phyloP scores from a whole-genome alignment of 495 filamentous ascomycete genomes.

The Lindgomyces ingoldianus region DNA sequence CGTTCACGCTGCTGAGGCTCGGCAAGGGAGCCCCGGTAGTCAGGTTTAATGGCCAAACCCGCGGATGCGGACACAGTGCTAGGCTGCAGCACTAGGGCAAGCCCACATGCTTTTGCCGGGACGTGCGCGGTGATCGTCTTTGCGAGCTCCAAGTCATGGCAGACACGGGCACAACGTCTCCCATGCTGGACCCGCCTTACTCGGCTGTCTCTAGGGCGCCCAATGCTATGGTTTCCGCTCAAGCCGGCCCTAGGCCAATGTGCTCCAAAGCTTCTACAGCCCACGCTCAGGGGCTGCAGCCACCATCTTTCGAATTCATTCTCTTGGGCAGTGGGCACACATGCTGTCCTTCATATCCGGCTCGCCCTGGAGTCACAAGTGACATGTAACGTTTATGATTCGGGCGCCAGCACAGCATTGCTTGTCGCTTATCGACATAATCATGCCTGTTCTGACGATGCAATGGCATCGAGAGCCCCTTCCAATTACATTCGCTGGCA shows the following conservation, averaged over 20 bases:
- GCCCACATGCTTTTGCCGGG: slow-evolving; percentile 34
- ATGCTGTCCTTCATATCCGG: slow-evolving; percentile 42
- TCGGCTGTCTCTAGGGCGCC: slow-evolving; percentile 29
- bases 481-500: slow-evolving; percentile 17
- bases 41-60: neutral
- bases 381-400: slow-evolving; percentile 13
- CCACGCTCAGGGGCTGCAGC: slow-evolving; percentile 33
- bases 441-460: slow-evolving; percentile 8
- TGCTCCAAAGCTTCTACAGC: slow-evolving; percentile 28
- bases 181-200: slow-evolving; percentile 33
- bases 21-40: slow-evolving; percentile 14
- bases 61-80: slow-evolving; percentile 16
- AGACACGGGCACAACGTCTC: slow-evolving; percentile 18
- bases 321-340: slow-evolving; percentile 37
- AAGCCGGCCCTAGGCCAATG: slow-evolving; percentile 17
- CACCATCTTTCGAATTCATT: neutral
- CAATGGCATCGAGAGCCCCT: slow-evolving; percentile 15
- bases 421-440: slow-evolving; percentile 19
- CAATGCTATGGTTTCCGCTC: slow-evolving; percentile 35
- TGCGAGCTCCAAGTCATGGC: slow-evolving; percentile 26
- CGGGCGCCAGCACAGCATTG: slow-evolving; percentile 29
- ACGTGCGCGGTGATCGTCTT: slow-evolving; percentile 31
- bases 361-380: slow-evolving; percentile 17
- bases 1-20: slow-evolving; percentile 14
- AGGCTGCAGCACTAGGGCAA: slow-evolving; percentile 19